Percentiles rank a stretch among this genome's conserved stretches.
Conservation (phyloP, 768 basidiomycete species). For the Kwoniella dendrophila region DNA sequence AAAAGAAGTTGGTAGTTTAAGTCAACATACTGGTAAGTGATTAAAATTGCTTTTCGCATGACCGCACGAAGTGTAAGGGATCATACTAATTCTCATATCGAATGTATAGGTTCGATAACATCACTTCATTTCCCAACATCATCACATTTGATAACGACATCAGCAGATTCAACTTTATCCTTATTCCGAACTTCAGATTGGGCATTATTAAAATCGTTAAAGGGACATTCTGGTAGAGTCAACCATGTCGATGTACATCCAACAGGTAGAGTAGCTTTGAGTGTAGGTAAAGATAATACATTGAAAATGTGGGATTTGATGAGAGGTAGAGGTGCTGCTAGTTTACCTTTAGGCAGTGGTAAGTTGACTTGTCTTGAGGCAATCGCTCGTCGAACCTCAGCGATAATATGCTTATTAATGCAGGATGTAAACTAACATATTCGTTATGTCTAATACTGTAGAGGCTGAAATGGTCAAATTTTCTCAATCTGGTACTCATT, state of each 20-base stretch:
- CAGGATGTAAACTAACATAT: too few relatives aligned
- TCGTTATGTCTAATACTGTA: conserved; percentile 54
- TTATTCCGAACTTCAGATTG: conserved; percentile 93
- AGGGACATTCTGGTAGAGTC: conserved; percentile 90
- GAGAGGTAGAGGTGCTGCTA: conserved; percentile 85
- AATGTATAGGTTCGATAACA: conserved; percentile 78
- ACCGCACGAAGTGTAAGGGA: not conserved
- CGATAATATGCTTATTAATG: not conserved
- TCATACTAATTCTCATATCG: not conserved
- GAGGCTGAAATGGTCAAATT: conserved; percentile 94
- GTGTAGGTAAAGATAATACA: conserved; percentile 85
- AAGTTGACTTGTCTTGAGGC: conserved; percentile 27
- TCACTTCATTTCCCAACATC: conserved; percentile 81
- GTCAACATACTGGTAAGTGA: conserved; percentile 84
- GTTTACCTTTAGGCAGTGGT: conserved; percentile 88
- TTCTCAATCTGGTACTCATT: conserved; percentile 73
- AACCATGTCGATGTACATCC: conserved; percentile 91
- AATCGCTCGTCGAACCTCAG: not conserved
- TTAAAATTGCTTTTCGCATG: conserved; percentile 12
- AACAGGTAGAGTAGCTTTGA: conserved; percentile 84
- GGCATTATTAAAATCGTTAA: conserved; percentile 80
- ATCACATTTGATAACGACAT: conserved; percentile 86
- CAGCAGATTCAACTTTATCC: conserved; percentile 86
- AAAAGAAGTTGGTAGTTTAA: conserved; percentile 91
- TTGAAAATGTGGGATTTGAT: conserved; percentile 99